These are phyloP conservation scores for Ceratocystis colombiana DNA, from an alignment of 2,329 filamentous ascomycete species.

Conservation along the genomic window DNA sequence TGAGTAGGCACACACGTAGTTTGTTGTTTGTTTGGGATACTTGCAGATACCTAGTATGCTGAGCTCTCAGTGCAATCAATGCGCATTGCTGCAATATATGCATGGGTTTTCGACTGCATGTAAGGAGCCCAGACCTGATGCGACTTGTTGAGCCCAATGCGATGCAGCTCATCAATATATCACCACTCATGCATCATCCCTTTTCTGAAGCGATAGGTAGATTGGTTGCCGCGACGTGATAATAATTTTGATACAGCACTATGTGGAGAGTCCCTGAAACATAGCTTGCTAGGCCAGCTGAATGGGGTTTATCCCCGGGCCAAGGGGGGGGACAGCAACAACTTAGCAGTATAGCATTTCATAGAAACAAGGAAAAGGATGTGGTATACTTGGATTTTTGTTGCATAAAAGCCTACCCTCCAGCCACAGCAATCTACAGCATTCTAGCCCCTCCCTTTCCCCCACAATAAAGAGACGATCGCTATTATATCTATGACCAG, in stretches of 20 bases:
- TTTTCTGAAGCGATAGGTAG: background rate
- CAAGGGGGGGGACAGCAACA: background rate
- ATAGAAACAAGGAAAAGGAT: background rate
- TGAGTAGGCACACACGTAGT: no score
- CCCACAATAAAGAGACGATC: background rate
- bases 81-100: background rate
- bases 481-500: background rate
- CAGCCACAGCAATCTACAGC: background rate
- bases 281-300: background rate
- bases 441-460: background rate
- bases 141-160: background rate
- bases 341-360: background rate
- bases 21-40: background rate
- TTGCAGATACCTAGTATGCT: background rate
- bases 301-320: background rate
- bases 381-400: background rate
- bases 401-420: background rate
- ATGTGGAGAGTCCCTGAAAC: background rate
- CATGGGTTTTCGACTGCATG: background rate
- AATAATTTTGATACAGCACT: background rate
- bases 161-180: background rate
- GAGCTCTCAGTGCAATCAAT: constrained; percentile 1
- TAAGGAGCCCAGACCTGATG: background rate
- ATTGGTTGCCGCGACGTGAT: no score
- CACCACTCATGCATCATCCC: background rate